These are phyloP conservation scores for Nakazawaea ernobii DNA, from an alignment of 805 yeast genomes.

Conservation along the genomic window DNA sequence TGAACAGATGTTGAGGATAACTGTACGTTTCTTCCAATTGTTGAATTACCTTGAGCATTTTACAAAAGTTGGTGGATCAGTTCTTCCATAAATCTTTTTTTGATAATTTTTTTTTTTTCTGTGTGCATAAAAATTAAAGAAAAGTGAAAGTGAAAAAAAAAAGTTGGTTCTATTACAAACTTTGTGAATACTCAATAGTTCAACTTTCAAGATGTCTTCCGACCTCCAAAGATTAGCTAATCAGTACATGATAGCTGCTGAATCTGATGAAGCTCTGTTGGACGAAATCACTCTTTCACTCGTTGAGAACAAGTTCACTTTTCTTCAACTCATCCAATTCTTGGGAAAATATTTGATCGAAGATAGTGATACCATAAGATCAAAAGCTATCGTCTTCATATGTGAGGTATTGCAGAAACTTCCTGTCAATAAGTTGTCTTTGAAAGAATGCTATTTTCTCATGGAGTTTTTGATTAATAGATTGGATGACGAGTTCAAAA, in stretches of 20 bases:
- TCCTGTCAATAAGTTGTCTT: conserved; percentile 20
- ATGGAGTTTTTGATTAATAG: conserved; percentile 58
- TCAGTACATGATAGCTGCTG: conserved; percentile 3
- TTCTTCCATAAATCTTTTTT: no score
- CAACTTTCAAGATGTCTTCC: not conserved
- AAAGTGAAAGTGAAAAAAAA: not conserved
- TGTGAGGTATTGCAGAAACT: conserved; percentile 27
- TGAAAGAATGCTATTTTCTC: conserved; percentile 44
- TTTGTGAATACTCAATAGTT: no score
- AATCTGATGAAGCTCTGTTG: not conserved
- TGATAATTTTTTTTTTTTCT: no score
- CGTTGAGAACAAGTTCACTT: conserved; percentile 22
- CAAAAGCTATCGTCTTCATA: conserved; percentile 36
- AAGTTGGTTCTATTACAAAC: no score
- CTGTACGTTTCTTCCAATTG: no score
- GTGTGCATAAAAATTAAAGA: no score
- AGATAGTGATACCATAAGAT: conserved; percentile 34
- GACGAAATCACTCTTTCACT: conserved; percentile 5
- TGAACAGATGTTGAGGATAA: no score
- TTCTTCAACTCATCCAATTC: conserved; percentile 36
- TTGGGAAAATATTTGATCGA: conserved; percentile 46
- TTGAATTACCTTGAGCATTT: no score
- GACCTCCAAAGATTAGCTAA: conserved; percentile 1
- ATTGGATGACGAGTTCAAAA: conserved; percentile 54
- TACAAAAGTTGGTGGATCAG: no score